Evolutionary conservation across 495 filamentous ascomycete species (phyloP).

Genomic region (Achaetomiella virescens): DNA sequence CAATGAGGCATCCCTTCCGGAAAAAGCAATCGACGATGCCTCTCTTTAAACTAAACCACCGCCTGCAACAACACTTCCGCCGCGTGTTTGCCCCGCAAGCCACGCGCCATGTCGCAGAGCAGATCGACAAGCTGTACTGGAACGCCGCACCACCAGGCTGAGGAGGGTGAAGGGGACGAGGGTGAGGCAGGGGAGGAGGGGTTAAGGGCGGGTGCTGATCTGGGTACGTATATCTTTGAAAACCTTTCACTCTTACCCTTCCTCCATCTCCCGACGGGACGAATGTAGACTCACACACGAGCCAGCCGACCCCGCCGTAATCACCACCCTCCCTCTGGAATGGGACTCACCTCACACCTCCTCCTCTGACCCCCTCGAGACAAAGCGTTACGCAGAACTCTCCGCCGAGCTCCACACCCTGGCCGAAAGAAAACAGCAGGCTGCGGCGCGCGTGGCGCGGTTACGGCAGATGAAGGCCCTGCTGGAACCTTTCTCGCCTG

Average conservation of each 20-base stretch:
- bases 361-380: conserved; percentile 29
- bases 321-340: conserved; percentile 37
- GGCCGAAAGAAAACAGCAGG: conserved; percentile 46
- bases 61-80: conserved; percentile 62
- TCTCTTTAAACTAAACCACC: conserved; percentile 55
- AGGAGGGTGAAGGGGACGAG: conserved; percentile 42
- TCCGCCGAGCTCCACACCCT: conserved; percentile 47
- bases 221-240: conserved; percentile 29
- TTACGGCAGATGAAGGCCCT: conserved; percentile 51
- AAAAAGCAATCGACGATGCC: conserved; percentile 43
- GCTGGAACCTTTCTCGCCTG: conserved; percentile 48
- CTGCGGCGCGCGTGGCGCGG: conserved; percentile 50
- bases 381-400: conserved; percentile 48
- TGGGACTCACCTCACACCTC: conserved; percentile 26
- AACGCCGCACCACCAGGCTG: conserved; percentile 35
- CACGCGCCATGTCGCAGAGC: conserved; percentile 72
- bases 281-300: background rate
- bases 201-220: conserved; percentile 30
- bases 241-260: background rate
- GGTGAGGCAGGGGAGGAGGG: conserved; percentile 26
- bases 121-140: conserved; percentile 70
- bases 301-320: conserved; percentile 36
- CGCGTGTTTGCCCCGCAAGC: conserved; percentile 69
- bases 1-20: conserved; percentile 37
- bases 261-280: background rate